phyloP scores from a whole-genome alignment of 2,329 filamentous ascomycete species.

The Alternaria gansuensis region DNA sequence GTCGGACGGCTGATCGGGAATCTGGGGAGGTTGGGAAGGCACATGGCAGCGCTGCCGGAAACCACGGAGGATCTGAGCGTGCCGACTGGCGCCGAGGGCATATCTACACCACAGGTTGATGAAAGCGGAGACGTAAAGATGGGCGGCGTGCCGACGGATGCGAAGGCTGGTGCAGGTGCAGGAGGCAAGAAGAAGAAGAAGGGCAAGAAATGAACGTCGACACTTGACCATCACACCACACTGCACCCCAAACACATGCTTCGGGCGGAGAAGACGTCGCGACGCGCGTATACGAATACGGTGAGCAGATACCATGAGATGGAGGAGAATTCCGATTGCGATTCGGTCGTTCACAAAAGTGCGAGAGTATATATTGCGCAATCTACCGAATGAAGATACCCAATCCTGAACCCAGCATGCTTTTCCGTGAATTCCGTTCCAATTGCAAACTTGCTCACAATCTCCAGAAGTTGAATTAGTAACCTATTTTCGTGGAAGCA shows the following conservation, averaged over 20 bases:
- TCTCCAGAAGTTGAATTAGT: not conserved
- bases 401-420: not conserved
- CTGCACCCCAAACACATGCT: not conserved
- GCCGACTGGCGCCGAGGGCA: conserved; percentile 39
- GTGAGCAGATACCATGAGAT: not conserved
- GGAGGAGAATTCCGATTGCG: not conserved
- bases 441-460: not conserved
- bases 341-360: not conserved
- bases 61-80: conserved; percentile 52
- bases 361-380: not conserved
- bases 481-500: not conserved
- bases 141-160: conserved; percentile 38
- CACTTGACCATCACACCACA: not conserved
- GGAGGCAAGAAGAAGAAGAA: conserved; percentile 62
- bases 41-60: conserved; percentile 63
- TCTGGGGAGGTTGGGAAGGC: conserved; percentile 76
- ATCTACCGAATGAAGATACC: conserved; percentile 17
- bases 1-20: conserved; percentile 82
- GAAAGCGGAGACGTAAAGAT: conserved; percentile 42
- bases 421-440: not conserved
- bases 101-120: conserved; percentile 48
- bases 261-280: not conserved
- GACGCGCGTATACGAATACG: not conserved
- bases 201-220: conserved; percentile 57
- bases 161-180: conserved; percentile 31